phyloP scores from a whole-genome alignment of 2,329 filamentous ascomycete species.

The Coniochaeta sp. region DNA sequence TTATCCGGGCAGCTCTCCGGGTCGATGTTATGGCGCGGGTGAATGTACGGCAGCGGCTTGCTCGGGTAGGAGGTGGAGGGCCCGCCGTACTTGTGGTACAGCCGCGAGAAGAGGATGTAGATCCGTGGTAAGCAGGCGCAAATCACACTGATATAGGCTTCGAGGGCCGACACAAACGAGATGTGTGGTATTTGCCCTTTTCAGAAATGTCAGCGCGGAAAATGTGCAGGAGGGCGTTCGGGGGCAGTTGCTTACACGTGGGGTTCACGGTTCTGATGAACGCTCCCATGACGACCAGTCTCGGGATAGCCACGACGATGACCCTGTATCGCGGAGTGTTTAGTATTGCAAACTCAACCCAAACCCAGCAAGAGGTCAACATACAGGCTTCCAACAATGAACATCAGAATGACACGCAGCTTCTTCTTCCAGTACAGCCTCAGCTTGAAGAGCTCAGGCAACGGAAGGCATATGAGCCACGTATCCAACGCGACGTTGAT shows the following conservation, averaged over 20 bases:
- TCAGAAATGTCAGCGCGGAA: too few species aligned
- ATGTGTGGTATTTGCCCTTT: background rate
- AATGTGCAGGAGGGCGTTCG: too few species aligned
- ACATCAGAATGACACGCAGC: background rate
- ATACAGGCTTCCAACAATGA: background rate
- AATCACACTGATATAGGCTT: slow-evolving; percentile 2
- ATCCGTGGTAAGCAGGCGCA: slow-evolving; percentile 3
- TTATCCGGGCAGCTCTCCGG: background rate
- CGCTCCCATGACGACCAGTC: background rate
- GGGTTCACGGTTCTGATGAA: background rate
- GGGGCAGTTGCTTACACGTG: slow-evolving; percentile 4
- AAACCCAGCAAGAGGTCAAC: background rate
- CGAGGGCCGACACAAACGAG: background rate
- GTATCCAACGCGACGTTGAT: background rate
- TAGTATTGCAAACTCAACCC: too few species aligned
- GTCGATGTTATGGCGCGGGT: background rate
- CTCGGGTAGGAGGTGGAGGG: background rate
- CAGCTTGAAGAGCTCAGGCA: background rate
- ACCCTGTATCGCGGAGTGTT: too few species aligned
- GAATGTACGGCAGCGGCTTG: background rate
- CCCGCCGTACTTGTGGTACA: background rate
- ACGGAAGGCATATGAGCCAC: slow-evolving; percentile 1
- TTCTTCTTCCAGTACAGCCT: background rate
- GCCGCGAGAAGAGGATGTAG: background rate
- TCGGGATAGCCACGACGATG: background rate